Evolutionary conservation across 148 eudicot genomes (phyloP).

Genomic region (Oxyria digyna): DNA sequence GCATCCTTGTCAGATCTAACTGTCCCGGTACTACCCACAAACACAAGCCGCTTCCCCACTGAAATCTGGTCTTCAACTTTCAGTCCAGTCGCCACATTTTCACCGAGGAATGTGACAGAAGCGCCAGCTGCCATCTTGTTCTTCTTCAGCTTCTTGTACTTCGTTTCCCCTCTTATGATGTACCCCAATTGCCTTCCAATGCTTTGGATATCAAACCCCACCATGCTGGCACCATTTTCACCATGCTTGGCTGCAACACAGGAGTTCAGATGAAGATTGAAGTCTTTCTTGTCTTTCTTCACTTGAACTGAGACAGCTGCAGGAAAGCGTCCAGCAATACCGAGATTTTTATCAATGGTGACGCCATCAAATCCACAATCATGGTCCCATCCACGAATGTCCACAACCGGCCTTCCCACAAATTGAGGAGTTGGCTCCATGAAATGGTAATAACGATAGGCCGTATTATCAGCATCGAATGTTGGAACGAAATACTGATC

Average conservation of each 20-base stretch:
- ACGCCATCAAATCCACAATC: conserved; percentile 98
- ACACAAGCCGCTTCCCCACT: conserved; percentile 51
- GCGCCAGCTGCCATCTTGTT: conserved; percentile 66
- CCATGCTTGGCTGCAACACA: conserved; percentile 71
- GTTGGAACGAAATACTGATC: conserved; percentile 87
- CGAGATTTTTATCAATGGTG: conserved; percentile 64
- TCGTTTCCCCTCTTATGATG: conserved; percentile 63
- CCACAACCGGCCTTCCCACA: conserved; percentile 77
- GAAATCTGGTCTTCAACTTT: conserved; percentile 75
- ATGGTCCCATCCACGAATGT: conserved; percentile 96
- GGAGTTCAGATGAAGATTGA: conserved; percentile 69
- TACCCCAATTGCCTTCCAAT: conserved; percentile 74
- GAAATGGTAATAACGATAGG: conserved; percentile 72
- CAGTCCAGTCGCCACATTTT: conserved; percentile 58
- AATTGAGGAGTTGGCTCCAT: conserved; percentile 87
- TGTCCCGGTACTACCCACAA: conserved; percentile 53
- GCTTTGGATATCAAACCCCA: conserved; percentile 77
- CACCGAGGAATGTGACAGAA: conserved; percentile 68
- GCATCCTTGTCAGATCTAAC: conserved; percentile 45
- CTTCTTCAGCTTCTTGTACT: conserved; percentile 58
- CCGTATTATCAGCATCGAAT: conserved; percentile 78
- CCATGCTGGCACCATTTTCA: conserved; percentile 59
- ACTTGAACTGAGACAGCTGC: conserved; percentile 52
- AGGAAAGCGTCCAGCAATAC: conserved; percentile 52
- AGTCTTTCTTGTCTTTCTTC: conserved; percentile 89